Evolutionary conservation across 2,329 filamentous ascomycete genomes (phyloP), one percentile per base, ranked within the genome.

Genomic region (Pestalotiopsis sp.): DNA sequence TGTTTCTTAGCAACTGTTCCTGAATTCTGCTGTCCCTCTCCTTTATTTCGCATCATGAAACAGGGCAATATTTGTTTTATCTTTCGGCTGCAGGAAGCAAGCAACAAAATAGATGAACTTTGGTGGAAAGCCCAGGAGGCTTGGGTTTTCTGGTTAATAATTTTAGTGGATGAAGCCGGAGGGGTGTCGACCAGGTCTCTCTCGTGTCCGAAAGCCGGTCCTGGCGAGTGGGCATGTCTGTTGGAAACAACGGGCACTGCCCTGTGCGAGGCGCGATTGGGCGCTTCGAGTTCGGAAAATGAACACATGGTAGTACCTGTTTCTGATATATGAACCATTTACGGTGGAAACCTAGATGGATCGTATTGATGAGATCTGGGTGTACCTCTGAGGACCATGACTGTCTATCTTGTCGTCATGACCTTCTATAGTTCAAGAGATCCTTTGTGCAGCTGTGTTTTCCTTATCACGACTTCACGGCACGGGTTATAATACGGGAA

Each of bases 111-210:
- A 75, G 74, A 78, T 75, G 76, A 77, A 78, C 14, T 73, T 73
- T 76, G 78, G 77, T 75, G 74, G 74, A 76, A 75, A 76, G 79
- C 78, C 79, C 79, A 76, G 78, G 79, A 75, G 79, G 79, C 78
- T 77, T 73, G 72, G 75, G 75, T 77, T 79, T 76, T 73, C 72
- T 68, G 68, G 66, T 68, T 68, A 69, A 70, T 70, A 70, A 70
- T 69, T 60, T 70, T 70, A 68, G 62, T 70, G 58, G 63, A 31
- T 66, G 57, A 66, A 27, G 66, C 66, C 57, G 58, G 62, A 52
- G 45, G 45, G 45, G 45, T n/a, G 20, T 9, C 56, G 63, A 66
- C 57, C 64, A 27, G 27, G 59, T 20, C n/a, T 31, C 57, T 36
- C 31, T 36, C 58, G 27, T 36, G 38, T 49, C 57, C 68, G 66